These are phyloP conservation scores for Globisporangium nunn DNA, from an alignment of 352 stramenopile species.

Conservation along the genomic window DNA sequence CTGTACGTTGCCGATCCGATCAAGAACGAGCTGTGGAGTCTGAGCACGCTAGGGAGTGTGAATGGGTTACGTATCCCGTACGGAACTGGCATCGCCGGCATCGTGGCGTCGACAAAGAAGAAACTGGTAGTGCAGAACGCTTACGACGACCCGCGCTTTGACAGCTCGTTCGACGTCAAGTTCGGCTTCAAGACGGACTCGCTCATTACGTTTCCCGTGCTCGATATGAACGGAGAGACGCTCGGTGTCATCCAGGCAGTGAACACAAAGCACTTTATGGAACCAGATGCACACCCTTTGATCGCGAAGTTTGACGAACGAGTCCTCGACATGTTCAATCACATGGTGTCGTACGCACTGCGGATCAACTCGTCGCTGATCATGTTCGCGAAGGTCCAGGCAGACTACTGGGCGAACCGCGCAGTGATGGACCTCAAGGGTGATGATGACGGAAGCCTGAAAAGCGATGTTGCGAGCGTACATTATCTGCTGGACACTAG, in stretches of 20 bases:
- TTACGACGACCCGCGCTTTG: slow-evolving; percentile 76
- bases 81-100: slow-evolving; percentile 67
- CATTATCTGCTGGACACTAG: slow-evolving; percentile 57
- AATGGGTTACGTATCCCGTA: slow-evolving; percentile 73
- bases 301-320: slow-evolving; percentile 55
- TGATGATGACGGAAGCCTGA: slow-evolving; percentile 27
- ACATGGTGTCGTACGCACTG: slow-evolving; percentile 51
- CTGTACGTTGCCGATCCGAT: slow-evolving; percentile 71
- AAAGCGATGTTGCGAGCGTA: slow-evolving; percentile 59
- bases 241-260: slow-evolving; percentile 60
- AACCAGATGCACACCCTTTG: slow-evolving; percentile 28
- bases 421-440: slow-evolving; percentile 23
- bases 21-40: slow-evolving; percentile 67
- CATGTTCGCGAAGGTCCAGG: slow-evolving; percentile 77
- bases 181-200: slow-evolving; percentile 82
- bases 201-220: slow-evolving; percentile 63
- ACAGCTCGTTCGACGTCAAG: slow-evolving; percentile 72
- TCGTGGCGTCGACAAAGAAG: slow-evolving; percentile 50
- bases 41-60: slow-evolving; percentile 61
- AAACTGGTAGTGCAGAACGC: slow-evolving; percentile 55
- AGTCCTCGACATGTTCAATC: slow-evolving; percentile 56
- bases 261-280: slow-evolving; percentile 47
- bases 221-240: slow-evolving; percentile 58
- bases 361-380: slow-evolving; percentile 71
- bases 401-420: slow-evolving; percentile 67